A percentile compares a stretch with the other conserved stretches of the same genome.
Evolutionary conservation across 2,329 filamentous ascomycete species (phyloP).

Genomic region (Colletotrichum falcatum): DNA sequence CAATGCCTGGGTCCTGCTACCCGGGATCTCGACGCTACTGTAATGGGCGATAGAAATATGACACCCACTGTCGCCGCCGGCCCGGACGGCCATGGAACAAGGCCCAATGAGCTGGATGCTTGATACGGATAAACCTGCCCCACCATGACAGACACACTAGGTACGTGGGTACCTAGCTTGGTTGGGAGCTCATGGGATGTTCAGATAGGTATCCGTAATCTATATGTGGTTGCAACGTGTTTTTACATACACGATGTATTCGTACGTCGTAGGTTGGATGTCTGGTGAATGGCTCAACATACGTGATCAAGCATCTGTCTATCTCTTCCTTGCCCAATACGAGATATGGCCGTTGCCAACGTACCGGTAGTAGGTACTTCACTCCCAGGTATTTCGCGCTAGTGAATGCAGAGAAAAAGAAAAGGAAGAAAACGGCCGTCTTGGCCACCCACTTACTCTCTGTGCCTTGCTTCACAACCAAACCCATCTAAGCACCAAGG

Average conservation of each 20-base stretch:
- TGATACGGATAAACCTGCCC: not conserved
- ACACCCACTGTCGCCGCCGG: constrained; percentile 10
- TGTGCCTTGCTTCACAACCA: not conserved
- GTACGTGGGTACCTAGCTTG: not conserved
- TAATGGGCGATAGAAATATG: constrained; percentile 15
- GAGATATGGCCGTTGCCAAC: not conserved
- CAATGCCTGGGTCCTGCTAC: constrained; percentile 3
- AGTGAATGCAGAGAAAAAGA: not conserved
- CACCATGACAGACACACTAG: not conserved
- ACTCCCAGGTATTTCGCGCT: not conserved
- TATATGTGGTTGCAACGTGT: not conserved
- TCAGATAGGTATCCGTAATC: not conserved
- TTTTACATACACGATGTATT: not conserved
- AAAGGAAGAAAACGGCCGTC: not conserved
- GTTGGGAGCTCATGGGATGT: no score
- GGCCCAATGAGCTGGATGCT: not conserved
- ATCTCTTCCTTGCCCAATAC: not conserved
- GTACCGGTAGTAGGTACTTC: no score
- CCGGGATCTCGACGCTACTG: constrained; percentile 28
- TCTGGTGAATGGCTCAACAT: not conserved
- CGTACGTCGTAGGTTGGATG: not conserved
- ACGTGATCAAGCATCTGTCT: not conserved
- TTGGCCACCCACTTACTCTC: not conserved
- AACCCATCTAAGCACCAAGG: not conserved
- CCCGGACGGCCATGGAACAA: not conserved